Conservation (phyloP, 768 basidiomycete species). For the Grammothele lineata region DNA sequence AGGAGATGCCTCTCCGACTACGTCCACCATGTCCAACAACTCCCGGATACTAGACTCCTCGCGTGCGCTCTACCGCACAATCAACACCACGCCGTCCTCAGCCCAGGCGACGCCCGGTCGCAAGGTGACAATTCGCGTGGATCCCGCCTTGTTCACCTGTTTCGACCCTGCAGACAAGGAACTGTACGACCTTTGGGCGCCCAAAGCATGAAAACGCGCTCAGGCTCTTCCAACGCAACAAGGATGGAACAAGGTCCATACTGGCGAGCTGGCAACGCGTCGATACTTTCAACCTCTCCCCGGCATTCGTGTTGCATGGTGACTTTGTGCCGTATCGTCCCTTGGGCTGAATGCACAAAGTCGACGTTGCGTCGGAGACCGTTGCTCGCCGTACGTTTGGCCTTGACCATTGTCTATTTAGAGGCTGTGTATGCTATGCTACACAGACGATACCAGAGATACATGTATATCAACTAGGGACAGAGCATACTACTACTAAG, state of each 20-base stretch:
- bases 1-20: conserved; percentile 19
- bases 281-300: too few species aligned
- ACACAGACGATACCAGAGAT: too few species aligned
- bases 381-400: too few species aligned
- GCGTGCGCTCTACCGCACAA: conserved; percentile 10
- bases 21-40: conserved; percentile 16
- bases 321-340: neutral
- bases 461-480: too few species aligned
- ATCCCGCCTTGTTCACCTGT: conserved; percentile 63
- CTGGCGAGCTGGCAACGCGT: too few species aligned
- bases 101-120: conserved; percentile 23
- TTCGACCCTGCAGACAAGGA: conserved; percentile 77
- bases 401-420: too few species aligned
- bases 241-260: too few species aligned
- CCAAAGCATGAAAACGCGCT: conserved; percentile 30
- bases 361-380: too few species aligned
- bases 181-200: conserved; percentile 75
- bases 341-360: too few species aligned
- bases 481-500: too few species aligned
- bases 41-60: conserved; percentile 7
- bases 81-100: conserved; percentile 9
- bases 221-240: neutral
- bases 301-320: too few species aligned
- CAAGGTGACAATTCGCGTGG: conserved; percentile 51
- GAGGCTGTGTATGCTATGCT: too few species aligned